These are phyloP conservation scores for Pleomassaria siparia DNA, from an alignment of 2,329 filamentous ascomycete species.

Conservation along the genomic window DNA sequence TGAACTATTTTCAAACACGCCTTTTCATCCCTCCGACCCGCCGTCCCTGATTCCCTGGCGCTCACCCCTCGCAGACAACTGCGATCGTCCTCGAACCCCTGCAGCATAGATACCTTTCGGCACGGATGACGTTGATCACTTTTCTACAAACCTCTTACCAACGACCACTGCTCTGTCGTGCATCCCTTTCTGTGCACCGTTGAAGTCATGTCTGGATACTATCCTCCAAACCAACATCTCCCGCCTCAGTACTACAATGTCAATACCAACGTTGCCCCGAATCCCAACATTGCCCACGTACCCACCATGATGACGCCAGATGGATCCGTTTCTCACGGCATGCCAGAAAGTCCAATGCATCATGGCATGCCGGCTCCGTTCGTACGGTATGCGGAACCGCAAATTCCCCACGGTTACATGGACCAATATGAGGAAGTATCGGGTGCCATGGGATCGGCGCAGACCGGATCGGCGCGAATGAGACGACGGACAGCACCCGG, in stretches of 20 bases:
- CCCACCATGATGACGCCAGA: conserved; percentile 34
- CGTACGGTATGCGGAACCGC: conserved; percentile 34
- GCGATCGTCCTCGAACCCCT: conserved; percentile 39
- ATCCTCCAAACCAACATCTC: conserved; percentile 33
- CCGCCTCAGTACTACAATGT: conserved; percentile 41
- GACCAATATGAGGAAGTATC: conserved; percentile 40
- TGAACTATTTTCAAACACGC: conserved; percentile 17
- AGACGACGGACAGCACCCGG: conserved; percentile 36
- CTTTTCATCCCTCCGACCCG: conserved; percentile 11
- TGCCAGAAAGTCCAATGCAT: conserved; percentile 36
- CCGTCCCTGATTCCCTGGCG: conserved; percentile 32
- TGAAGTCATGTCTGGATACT: conserved; percentile 42
- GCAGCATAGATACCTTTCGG: conserved; percentile 22
- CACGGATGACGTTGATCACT: conserved; percentile 43
- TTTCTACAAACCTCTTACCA: conserved; percentile 28
- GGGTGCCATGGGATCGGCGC: conserved; percentile 27
- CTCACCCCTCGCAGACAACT: conserved; percentile 31
- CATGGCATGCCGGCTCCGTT: conserved; percentile 31
- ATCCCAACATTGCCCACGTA: conserved; percentile 23
- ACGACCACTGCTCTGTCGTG: conserved; percentile 25
- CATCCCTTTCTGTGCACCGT: conserved; percentile 12
- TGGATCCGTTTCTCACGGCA: conserved; percentile 26
- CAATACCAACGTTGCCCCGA: conserved; percentile 29
- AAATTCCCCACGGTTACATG: conserved; percentile 34
- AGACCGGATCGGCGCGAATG: conserved; percentile 29